These are phyloP conservation scores for Rutstroemia sp. DNA, from an alignment of 2,329 filamentous ascomycete species.

Conservation along the genomic window DNA sequence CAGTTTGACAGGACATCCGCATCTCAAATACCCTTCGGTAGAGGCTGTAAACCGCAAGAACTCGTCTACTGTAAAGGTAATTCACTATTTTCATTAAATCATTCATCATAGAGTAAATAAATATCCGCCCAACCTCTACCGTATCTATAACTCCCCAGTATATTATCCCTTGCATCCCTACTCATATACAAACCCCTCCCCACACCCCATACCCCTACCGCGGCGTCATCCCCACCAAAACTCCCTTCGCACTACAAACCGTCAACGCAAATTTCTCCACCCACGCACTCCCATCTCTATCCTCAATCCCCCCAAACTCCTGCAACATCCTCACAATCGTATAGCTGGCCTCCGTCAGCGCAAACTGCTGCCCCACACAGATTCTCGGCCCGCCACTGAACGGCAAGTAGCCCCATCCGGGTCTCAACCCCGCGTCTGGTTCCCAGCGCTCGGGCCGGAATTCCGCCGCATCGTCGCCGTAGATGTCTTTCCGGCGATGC, in stretches of 20 bases:
- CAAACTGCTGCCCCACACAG: constrained; percentile 32
- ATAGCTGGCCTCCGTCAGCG: constrained; percentile 31
- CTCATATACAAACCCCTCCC: too few species aligned
- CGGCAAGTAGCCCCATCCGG: constrained; percentile 39
- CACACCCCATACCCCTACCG: constrained; percentile 36
- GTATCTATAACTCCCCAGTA: too few species aligned
- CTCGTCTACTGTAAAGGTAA: too few species aligned
- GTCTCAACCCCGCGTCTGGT: constrained; percentile 23
- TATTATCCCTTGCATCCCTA: too few species aligned
- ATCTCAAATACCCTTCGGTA: too few species aligned
- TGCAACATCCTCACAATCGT: constrained; percentile 30
- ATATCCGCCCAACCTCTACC: too few species aligned
- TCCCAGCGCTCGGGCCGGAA: constrained; percentile 38
- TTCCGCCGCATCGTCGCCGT: constrained; percentile 32
- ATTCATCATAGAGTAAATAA: too few species aligned
- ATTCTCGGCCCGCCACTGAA: constrained; percentile 35
- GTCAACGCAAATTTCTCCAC: constrained; percentile 16
- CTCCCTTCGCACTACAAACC: constrained; percentile 12
- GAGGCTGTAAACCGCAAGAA: too few species aligned
- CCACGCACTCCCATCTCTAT: constrained; percentile 17
- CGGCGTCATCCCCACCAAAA: constrained; percentile 13
- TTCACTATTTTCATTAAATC: too few species aligned
- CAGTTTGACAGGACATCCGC: too few species aligned
- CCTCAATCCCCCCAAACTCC: constrained; percentile 26
- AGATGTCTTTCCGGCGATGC: constrained; percentile 34